Evolutionary conservation across 2,329 filamentous ascomycete species (phyloP).

Genomic region (Diaporthe vexans): DNA sequence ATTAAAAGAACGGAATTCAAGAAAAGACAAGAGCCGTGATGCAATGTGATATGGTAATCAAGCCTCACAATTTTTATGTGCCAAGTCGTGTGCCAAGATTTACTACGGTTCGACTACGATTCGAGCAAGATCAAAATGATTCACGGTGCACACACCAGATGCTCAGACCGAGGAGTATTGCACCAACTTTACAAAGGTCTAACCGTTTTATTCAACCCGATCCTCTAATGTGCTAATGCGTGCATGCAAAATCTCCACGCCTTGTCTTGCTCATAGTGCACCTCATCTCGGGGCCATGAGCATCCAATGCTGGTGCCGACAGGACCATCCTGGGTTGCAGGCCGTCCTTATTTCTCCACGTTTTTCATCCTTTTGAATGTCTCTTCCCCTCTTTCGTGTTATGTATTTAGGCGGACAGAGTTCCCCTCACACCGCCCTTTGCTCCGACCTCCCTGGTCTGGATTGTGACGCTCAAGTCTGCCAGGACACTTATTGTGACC

Average conservation of each 20-base stretch:
- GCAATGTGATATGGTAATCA: neutral
- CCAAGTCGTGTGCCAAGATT: neutral
- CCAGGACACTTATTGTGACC: conserved; percentile 89
- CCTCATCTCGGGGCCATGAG: conserved; percentile 1
- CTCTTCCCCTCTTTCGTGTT: conserved; percentile 41
- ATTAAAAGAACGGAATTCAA: neutral
- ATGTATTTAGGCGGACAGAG: conserved; percentile 43
- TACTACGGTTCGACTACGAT: neutral
- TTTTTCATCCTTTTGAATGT: too few species aligned
- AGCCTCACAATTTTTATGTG: neutral
- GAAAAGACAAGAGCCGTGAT: neutral
- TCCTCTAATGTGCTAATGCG: conserved; percentile 39
- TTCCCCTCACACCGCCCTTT: conserved; percentile 85
- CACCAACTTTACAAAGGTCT: neutral
- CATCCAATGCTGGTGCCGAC: neutral
- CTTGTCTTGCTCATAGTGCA: neutral
- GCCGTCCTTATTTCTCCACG: neutral
- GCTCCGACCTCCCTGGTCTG: conserved; percentile 88
- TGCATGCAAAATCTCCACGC: conserved; percentile 27
- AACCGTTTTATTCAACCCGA: conserved; percentile 21
- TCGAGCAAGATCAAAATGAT: neutral
- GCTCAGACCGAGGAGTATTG: neutral
- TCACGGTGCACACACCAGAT: neutral
- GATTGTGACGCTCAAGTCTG: conserved; percentile 83
- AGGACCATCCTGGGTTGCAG: neutral